Evolutionary conservation across 108 stramenopile genomes (phyloP), one percentile per base, ranked within the genome.

Genomic region (Cyclotella cryptica): DNA sequence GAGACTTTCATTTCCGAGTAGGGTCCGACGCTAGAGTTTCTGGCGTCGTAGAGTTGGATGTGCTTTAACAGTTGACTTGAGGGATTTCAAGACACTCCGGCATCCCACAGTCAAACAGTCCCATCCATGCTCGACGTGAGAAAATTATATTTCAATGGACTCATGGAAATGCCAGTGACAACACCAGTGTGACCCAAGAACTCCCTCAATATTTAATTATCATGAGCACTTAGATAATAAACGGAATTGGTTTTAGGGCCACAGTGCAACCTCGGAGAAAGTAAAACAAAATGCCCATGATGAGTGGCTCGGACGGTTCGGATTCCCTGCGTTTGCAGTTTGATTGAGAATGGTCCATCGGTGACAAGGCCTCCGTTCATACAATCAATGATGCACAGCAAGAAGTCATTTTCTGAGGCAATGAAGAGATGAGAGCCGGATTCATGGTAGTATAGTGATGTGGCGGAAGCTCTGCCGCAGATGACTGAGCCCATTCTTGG

Each of bases 161-260:
- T 87, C 76, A 93, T 78, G 47, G 84, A 85, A 18, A 96, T 77
- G 12, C 83, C 75, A 41, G 74, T 76, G 2, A 96, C 72, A 24
- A 62, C 58, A 27, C 86, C 88, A 13, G 85, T 70, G 58, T 96
- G 95, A 0, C 95, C 95, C 15, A 80, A 85, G 69, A 92, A 95
- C 65, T 92, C 87, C 3, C 94, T 71, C 63, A 95, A 53, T 42
- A 93, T 89, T 66, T 93, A 93, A 71, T 95, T 95, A 49, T 95
- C 94, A 46, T 92, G 81, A 13, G 90, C 42, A 27, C 89, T 90
- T 64, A 82, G 79, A 58, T 95, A 95, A 53, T 85, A 66, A 17
- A 88, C 65, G 15, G 79, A 46, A 78, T 84, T 41, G 21, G 30
- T 80, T 75, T 65, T 80, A 72, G 71, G 65, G 51, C 58, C 59